These are phyloP conservation scores for Fusarium devonianum DNA, from an alignment of 2,329 filamentous ascomycete species.

Conservation along the genomic window DNA sequence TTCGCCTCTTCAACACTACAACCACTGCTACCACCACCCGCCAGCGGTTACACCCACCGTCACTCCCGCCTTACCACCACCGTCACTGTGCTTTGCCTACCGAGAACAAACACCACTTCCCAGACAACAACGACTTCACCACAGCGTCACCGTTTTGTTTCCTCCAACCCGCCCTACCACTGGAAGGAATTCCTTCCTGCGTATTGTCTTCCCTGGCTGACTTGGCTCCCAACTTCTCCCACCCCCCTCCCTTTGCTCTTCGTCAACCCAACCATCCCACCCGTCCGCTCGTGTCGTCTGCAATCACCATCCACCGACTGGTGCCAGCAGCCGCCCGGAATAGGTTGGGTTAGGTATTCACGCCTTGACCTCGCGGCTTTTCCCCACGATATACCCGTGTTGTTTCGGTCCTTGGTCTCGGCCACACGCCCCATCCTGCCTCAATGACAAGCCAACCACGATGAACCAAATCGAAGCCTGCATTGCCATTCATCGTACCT, in stretches of 20 bases:
- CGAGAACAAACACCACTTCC: slow-evolving; percentile 33
- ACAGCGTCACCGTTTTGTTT: slow-evolving; percentile 16
- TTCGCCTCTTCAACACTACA: slow-evolving; percentile 29
- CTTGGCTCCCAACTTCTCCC: slow-evolving; percentile 11
- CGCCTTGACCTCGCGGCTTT: slow-evolving; percentile 22
- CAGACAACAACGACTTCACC: slow-evolving; percentile 24
- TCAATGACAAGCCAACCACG: slow-evolving; percentile 47
- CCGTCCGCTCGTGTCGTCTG: slow-evolving; percentile 38
- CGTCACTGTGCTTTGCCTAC: slow-evolving; percentile 25
- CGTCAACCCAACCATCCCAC: slow-evolving; percentile 36
- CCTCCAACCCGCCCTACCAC: slow-evolving; percentile 11
- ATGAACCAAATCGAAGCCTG: slow-evolving; percentile 45
- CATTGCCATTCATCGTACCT: slow-evolving; percentile 41
- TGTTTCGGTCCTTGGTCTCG: slow-evolving; percentile 30
- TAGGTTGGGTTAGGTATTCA: slow-evolving; percentile 42
- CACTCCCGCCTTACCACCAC: slow-evolving; percentile 35
- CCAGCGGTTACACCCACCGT: slow-evolving; percentile 32
- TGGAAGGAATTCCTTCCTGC: slow-evolving; percentile 6
- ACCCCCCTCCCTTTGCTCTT: slow-evolving; percentile 15
- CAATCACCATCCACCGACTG: slow-evolving; percentile 30
- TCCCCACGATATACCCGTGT: slow-evolving; percentile 4
- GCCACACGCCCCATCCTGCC: slow-evolving; percentile 33
- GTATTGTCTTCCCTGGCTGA: slow-evolving; percentile 6
- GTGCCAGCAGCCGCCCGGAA: slow-evolving; percentile 38
- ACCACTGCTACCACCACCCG: slow-evolving; percentile 29